A percentile compares a stretch with the other conserved stretches of the same genome.
phyloP scores from a whole-genome alignment of 1,139 yeast species.

The Starmera stellimalicola region DNA sequence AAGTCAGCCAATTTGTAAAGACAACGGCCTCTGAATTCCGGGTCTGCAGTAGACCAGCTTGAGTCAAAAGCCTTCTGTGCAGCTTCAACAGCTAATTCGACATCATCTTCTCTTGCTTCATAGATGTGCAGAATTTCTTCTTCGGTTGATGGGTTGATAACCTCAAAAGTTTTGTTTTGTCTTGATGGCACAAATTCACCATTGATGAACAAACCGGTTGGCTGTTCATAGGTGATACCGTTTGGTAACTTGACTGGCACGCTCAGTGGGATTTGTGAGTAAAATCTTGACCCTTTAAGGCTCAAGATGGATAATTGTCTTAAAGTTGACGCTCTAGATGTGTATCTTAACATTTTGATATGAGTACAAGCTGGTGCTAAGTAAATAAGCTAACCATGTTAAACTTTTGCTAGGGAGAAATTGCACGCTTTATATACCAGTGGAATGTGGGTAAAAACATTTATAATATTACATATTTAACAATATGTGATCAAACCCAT shows the following conservation, averaged over 20 bases:
- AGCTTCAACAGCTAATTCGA: conserved; percentile 36
- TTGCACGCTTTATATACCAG: no score
- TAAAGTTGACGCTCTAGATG: conserved; percentile 6
- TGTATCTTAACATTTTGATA: conserved; percentile 7
- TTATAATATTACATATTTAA: no score
- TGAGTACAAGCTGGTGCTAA: no score
- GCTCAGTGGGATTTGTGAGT: conserved; percentile 31
- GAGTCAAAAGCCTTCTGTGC: conserved; percentile 34
- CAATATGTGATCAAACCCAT: no score
- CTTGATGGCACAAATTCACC: conserved; percentile 35
- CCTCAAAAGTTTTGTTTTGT: conserved; percentile 31
- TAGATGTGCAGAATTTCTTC: conserved; percentile 34
- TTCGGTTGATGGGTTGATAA: conserved; percentile 37
- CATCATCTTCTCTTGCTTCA: conserved; percentile 38
- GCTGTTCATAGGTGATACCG: conserved; percentile 41
- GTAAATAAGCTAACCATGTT: no score
- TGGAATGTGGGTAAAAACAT: no score
- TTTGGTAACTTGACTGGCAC: conserved; percentile 44
- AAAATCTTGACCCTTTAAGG: conserved; percentile 13
- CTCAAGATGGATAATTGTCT: conserved; percentile 6
- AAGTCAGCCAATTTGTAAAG: conserved; percentile 53
- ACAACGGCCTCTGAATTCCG: conserved; percentile 41
- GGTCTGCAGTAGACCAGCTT: conserved; percentile 32
- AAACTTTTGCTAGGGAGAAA: no score
- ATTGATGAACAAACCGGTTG: conserved; percentile 42